Conservation (phyloP, 2,329 filamentous ascomycete species). For the Onygenales sp. region DNA sequence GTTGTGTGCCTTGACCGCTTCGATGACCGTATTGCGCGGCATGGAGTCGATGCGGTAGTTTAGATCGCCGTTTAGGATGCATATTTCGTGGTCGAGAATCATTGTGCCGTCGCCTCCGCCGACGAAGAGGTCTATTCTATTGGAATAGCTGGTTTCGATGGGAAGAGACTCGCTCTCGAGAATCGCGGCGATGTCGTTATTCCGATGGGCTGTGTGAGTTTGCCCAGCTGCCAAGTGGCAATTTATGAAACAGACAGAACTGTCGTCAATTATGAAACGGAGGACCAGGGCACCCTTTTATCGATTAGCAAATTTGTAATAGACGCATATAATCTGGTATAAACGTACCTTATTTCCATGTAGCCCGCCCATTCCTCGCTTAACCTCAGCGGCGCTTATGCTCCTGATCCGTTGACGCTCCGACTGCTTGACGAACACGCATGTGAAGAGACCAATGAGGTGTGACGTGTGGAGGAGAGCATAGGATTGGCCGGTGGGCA, state of each 20-base stretch:
- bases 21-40: slow-evolving; percentile 84
- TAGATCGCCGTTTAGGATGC: slow-evolving; percentile 87
- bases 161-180: slow-evolving; percentile 72
- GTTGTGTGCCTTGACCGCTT: slow-evolving; percentile 72
- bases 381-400: slow-evolving; percentile 72
- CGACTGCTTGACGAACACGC: slow-evolving; percentile 81
- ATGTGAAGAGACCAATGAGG: slow-evolving; percentile 90
- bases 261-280: slow-evolving; percentile 89
- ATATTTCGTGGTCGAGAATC: slow-evolving; percentile 96
- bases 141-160: slow-evolving; percentile 54
- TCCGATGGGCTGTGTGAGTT: slow-evolving; percentile 77
- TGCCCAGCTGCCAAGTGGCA: slow-evolving; percentile 95
- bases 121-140: slow-evolving; percentile 68
- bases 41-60: slow-evolving; percentile 99
- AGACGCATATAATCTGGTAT: background rate
- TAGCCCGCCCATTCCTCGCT: slow-evolving; percentile 88
- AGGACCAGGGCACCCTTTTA: slow-evolving; percentile 68
- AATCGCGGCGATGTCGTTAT: slow-evolving; percentile 86
- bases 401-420: slow-evolving; percentile 68
- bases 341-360: slow-evolving; percentile 75
- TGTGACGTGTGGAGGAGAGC: slow-evolving; percentile 79
- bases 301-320: background rate
- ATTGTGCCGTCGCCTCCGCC: slow-evolving; percentile 91
- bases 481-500: slow-evolving; percentile 68
- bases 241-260: slow-evolving; percentile 90